Percentiles rank a stretch among this genome's conserved stretches.
phyloP scores from a whole-genome alignment of 148 eudicot genomes.

The Vaccinium corymbosum region DNA sequence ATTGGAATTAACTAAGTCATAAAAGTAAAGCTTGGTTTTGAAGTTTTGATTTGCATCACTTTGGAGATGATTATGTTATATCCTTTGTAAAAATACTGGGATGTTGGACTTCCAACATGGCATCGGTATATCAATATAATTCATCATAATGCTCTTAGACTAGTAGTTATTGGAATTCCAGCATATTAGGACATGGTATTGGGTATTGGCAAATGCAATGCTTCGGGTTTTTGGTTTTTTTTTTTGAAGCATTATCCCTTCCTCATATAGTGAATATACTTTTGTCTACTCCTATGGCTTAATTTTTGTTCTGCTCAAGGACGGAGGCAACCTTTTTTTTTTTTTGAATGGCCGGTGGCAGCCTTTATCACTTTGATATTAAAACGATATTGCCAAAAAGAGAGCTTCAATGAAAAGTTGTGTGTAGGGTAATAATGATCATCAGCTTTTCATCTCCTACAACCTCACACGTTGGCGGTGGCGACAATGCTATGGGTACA shows the following conservation, averaged over 20 bases:
- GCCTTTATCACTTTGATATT: not conserved
- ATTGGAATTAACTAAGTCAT: not conserved
- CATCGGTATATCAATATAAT: not conserved
- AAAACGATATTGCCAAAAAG: too few relatives aligned
- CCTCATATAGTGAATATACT: too few relatives aligned
- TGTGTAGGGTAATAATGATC: too few relatives aligned
- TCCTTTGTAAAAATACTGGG: not conserved
- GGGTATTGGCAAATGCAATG: not conserved
- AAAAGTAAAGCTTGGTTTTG: not conserved
- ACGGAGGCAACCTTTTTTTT: not conserved
- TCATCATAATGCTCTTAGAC: not conserved
- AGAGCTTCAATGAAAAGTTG: too few relatives aligned
- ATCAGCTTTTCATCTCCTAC: too few relatives aligned
- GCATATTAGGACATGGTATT: not conserved
- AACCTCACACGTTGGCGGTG: too few relatives aligned
- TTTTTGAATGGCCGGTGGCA: not conserved
- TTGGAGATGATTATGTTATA: not conserved
- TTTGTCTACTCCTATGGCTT: too few relatives aligned
- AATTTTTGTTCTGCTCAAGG: too few relatives aligned
- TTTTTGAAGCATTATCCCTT: not conserved
- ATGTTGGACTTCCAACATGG: not conserved
- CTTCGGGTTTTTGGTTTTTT: not conserved
- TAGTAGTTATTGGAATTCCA: not conserved
- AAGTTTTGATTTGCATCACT: not conserved
- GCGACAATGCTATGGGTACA: too few relatives aligned